Conservation (phyloP, 805 yeast species). For the Jamesozyma gamospora region DNA sequence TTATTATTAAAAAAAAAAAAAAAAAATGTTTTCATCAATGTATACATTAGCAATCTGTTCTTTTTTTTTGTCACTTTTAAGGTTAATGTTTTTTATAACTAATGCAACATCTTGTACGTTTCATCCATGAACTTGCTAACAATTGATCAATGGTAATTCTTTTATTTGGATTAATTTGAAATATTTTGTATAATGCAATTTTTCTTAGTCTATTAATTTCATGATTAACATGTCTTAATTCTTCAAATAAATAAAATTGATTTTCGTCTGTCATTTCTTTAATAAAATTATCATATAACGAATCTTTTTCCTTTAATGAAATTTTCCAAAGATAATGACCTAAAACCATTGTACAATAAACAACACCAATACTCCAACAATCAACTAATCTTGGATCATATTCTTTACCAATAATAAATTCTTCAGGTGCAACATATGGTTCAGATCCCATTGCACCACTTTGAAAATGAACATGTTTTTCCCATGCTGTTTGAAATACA, state of each 20-base stretch:
- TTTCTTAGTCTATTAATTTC: slow-evolving; percentile 34
- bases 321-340: slow-evolving; percentile 87
- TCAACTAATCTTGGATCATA: slow-evolving; percentile 78
- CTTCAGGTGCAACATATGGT: slow-evolving; percentile 91
- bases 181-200: slow-evolving; percentile 45
- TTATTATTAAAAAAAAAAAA: no score
- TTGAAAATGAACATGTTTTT: slow-evolving; percentile 54
- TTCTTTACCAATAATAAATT: slow-evolving; percentile 41
- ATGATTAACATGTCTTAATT: slow-evolving; percentile 35
- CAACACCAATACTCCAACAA: slow-evolving; percentile 81
- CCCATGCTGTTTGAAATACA: slow-evolving; percentile 88
- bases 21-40: no score
- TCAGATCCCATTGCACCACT: slow-evolving; percentile 80
- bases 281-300: slow-evolving; percentile 37
- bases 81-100: slow-evolving; percentile 12
- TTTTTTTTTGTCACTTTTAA: no score
- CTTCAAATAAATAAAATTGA: slow-evolving; percentile 45
- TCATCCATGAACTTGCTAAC: slow-evolving; percentile 54
- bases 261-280: slow-evolving; percentile 36
- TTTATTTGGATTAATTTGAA: slow-evolving; percentile 47
- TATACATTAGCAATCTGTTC: no score
- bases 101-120: slow-evolving; percentile 43
- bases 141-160: slow-evolving; percentile 44
- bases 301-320: slow-evolving; percentile 50
- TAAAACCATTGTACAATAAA: slow-evolving; percentile 68